phyloP scores from a whole-genome alignment of 164 flowering plant genomes.

The Vitis labrusca region DNA sequence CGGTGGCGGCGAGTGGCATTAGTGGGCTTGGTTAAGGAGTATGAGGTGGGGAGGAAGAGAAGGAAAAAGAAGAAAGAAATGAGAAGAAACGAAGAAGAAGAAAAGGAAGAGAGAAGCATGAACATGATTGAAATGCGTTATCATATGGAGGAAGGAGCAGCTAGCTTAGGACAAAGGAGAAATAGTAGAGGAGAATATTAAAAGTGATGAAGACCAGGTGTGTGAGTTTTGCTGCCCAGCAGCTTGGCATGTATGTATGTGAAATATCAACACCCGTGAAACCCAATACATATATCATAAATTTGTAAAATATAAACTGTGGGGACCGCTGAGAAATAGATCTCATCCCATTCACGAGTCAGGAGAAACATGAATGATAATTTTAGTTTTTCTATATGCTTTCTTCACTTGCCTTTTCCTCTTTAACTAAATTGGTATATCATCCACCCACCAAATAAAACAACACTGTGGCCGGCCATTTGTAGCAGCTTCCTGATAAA shows the following conservation, averaged over 20 bases:
- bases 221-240: constrained; percentile 5
- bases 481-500: too few species aligned
- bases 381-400: too few species aligned
- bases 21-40: background rate
- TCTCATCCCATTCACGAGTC: too few species aligned
- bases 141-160: constrained; percentile 8
- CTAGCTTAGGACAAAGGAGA: constrained; percentile 16
- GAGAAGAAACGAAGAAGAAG: background rate
- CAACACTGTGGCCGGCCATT: too few species aligned
- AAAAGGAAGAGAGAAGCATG: constrained; percentile 11
- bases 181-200: background rate
- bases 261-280: constrained; percentile 43
- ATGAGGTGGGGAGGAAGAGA: constrained; percentile 4
- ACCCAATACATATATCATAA: constrained; percentile 2
- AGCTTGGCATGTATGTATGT: background rate
- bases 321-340: too few species aligned
- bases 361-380: too few species aligned
- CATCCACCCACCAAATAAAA: too few species aligned
- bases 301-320: too few species aligned
- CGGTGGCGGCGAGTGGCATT: constrained; percentile 13
- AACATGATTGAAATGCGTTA: constrained; percentile 11
- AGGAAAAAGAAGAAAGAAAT: constrained; percentile 12
- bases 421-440: too few species aligned
- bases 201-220: constrained; percentile 3
- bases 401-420: too few species aligned